A percentile compares a stretch with the other conserved stretches of the same genome.
Evolutionary conservation across 768 basidiomycete species (phyloP).

Genomic region (Pleurotus djamor): DNA sequence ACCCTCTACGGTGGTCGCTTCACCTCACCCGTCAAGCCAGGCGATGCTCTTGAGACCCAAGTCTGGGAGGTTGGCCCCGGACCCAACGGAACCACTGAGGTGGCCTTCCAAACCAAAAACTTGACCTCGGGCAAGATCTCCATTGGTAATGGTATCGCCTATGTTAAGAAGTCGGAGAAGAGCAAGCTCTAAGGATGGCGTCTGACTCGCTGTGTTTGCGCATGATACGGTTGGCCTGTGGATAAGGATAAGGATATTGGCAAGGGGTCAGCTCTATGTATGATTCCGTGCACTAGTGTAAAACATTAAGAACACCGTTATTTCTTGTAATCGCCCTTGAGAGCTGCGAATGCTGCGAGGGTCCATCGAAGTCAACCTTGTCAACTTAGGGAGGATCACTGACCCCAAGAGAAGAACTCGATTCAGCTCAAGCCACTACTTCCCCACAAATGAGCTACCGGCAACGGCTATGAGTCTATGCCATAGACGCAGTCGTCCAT

Average conservation of each 20-base stretch:
- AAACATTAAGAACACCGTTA: neutral
- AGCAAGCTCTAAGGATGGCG: slow-evolving; percentile 10
- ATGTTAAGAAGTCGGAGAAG: slow-evolving; percentile 8
- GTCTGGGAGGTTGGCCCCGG: slow-evolving; percentile 77
- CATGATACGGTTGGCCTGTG: neutral
- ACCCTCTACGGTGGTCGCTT: slow-evolving; percentile 74
- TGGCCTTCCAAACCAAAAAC: slow-evolving; percentile 64
- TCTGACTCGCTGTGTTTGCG: neutral
- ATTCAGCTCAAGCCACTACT: neutral
- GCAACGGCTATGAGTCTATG: no score
- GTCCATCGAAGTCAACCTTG: no score
- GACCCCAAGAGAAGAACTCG: neutral
- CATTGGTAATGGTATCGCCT: slow-evolving; percentile 2
- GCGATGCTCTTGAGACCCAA: slow-evolving; percentile 75
- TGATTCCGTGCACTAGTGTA: neutral
- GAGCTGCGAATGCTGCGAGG: neutral
- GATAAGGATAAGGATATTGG: neutral
- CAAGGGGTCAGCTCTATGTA: neutral
- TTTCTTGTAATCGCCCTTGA: neutral
- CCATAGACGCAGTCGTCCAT: no score
- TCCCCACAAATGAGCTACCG: no score
- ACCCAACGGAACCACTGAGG: slow-evolving; percentile 55
- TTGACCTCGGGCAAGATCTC: slow-evolving; percentile 55
- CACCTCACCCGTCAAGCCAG: slow-evolving; percentile 81
- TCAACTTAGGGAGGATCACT: no score